Conservation (phyloP, 2,329 filamentous ascomycete genomes). For the Claviceps maximensis region DNA sequence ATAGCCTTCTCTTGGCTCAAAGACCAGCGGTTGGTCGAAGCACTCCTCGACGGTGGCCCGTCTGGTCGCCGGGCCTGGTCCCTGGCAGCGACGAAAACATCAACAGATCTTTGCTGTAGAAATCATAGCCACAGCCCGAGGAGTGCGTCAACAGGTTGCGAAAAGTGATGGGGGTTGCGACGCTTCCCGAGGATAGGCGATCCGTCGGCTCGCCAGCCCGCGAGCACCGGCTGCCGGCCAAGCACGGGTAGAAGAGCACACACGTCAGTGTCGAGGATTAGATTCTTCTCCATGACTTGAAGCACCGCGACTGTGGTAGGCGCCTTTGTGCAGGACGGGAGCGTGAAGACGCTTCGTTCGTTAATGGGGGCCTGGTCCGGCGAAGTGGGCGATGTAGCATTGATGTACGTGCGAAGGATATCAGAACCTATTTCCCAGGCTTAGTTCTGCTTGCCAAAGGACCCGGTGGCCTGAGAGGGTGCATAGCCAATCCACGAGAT, state of each 20-base stretch:
- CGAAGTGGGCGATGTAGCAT: background rate
- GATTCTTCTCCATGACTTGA: slow-evolving; percentile 36
- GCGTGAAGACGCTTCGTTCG: background rate
- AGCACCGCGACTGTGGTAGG: slow-evolving; percentile 37
- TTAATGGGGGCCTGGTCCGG: background rate
- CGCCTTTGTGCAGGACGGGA: slow-evolving; percentile 30
- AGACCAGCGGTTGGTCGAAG: slow-evolving; percentile 23
- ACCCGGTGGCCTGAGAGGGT: no score
- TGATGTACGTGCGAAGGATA: background rate
- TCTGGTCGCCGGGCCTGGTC: background rate
- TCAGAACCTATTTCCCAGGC: background rate
- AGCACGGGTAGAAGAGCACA: slow-evolving; percentile 24
- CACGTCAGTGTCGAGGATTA: background rate
- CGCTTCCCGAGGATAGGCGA: slow-evolving; percentile 21
- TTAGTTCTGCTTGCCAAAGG: background rate
- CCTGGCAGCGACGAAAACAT: background rate
- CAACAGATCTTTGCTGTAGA: slow-evolving; percentile 15
- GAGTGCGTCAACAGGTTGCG: slow-evolving; percentile 38
- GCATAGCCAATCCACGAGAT: no score
- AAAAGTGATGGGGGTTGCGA: slow-evolving; percentile 30
- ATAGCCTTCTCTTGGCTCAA: slow-evolving; percentile 36
- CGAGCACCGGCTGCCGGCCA: slow-evolving; percentile 36
- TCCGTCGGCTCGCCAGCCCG: slow-evolving; percentile 28
- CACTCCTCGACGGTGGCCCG: slow-evolving; percentile 12
- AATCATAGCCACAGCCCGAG: slow-evolving; percentile 34